Percentiles rank a stretch among this genome's conserved stretches.
Conservation (phyloP, 257 asterid species). For the Knoxia roxburghii region DNA sequence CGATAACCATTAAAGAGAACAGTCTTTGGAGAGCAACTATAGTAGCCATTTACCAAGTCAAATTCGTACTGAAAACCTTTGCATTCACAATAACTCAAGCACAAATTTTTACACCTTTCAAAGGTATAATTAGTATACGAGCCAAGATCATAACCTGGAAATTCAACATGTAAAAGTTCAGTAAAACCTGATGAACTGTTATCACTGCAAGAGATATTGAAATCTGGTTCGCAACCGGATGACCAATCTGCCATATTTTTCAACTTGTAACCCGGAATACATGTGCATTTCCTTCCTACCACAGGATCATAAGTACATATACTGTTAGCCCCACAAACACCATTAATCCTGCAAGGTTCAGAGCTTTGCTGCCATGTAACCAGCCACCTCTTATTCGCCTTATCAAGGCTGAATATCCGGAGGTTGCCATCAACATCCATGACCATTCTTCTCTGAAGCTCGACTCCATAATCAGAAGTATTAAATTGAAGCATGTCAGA, state of each 20-base stretch:
- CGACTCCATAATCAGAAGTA: conserved; percentile 20
- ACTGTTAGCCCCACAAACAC: conserved; percentile 37
- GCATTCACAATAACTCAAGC: conserved; percentile 31
- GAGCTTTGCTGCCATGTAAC: conserved; percentile 30
- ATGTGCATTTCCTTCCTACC: conserved; percentile 26
- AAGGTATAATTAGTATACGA: conserved; percentile 16
- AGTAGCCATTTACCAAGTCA: not conserved
- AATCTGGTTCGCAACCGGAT: conserved; percentile 34
- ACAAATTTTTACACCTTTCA: conserved; percentile 24
- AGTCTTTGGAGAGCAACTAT: conserved; percentile 28
- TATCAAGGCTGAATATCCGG: conserved; percentile 30
- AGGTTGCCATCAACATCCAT: conserved; percentile 34
- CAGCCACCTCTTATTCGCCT: conserved; percentile 17
- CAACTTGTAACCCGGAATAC: conserved; percentile 33
- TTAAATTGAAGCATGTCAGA: conserved; percentile 11
- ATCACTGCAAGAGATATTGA: conserved; percentile 10
- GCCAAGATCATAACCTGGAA: conserved; percentile 34
- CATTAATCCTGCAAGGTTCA: conserved; percentile 28
- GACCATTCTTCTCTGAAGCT: conserved; percentile 21
- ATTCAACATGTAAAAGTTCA: conserved; percentile 24
- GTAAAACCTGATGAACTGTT: conserved; percentile 9
- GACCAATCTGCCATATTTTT: conserved; percentile 33
- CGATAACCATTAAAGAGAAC: conserved; percentile 28
- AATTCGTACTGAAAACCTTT: conserved; percentile 33
- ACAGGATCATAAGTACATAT: conserved; percentile 21